Conservation (phyloP, 2,329 filamentous ascomycete species). For the Epichloe bromicola region DNA sequence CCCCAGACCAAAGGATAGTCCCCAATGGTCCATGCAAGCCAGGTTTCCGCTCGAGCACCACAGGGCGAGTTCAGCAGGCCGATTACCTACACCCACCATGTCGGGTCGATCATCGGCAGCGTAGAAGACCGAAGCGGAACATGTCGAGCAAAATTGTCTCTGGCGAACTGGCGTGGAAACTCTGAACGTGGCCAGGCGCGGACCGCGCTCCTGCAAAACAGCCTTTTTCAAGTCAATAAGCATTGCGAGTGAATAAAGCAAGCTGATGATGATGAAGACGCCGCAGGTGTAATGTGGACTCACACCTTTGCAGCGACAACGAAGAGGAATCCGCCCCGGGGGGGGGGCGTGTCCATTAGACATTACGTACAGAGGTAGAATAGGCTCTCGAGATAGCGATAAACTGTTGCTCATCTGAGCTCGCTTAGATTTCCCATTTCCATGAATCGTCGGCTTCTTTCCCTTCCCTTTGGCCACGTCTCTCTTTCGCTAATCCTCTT, state of each 20-base stretch:
- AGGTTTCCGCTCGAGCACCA: slow-evolving; percentile 32
- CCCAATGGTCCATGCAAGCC: slow-evolving; percentile 29
- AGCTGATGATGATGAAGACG: not conserved
- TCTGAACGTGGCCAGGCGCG: slow-evolving; percentile 27
- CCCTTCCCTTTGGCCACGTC: too few relatives aligned
- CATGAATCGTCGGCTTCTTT: too few relatives aligned
- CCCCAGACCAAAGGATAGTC: slow-evolving; percentile 2
- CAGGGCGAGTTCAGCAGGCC: slow-evolving; percentile 30
- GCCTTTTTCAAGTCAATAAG: slow-evolving; percentile 19
- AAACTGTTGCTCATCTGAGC: too few relatives aligned
- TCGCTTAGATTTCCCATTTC: too few relatives aligned
- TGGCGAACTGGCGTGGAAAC: slow-evolving; percentile 30
- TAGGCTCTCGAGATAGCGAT: too few relatives aligned
- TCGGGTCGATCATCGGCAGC: slow-evolving; percentile 23
- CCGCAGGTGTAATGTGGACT: too few relatives aligned
- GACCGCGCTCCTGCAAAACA: slow-evolving; percentile 16
- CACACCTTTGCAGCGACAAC: too few relatives aligned
- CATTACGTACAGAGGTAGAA: too few relatives aligned
- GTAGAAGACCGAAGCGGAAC: slow-evolving; percentile 35
- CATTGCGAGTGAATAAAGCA: not conserved
- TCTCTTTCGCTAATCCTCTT: too few relatives aligned
- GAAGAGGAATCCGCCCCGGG: too few relatives aligned
- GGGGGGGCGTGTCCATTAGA: too few relatives aligned
- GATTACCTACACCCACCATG: slow-evolving; percentile 29
- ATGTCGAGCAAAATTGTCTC: slow-evolving; percentile 34